Conservation (phyloP, 495 filamentous ascomycete species). For the Penicillium crystallinum region DNA sequence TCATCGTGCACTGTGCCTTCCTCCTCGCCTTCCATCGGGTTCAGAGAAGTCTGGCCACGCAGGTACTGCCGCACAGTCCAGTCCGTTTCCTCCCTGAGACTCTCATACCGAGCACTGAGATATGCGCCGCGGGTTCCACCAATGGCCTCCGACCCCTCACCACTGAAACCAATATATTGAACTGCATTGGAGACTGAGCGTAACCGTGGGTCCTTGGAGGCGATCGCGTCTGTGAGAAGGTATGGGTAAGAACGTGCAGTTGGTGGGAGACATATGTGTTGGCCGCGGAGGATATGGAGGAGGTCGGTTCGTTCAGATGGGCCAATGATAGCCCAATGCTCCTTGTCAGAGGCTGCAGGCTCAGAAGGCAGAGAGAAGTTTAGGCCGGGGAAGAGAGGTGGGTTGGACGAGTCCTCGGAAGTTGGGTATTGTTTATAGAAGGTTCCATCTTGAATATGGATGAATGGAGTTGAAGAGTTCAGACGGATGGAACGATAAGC, state of each 20-base stretch:
- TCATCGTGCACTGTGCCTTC: constrained; percentile 38
- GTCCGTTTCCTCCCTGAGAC: constrained; percentile 76
- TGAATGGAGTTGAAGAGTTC: constrained; percentile 48
- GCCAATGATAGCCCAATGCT: constrained; percentile 70
- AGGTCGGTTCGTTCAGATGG: constrained; percentile 70
- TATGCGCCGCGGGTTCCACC: constrained; percentile 66
- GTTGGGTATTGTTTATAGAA: constrained; percentile 78
- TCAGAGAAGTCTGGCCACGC: constrained; percentile 69
- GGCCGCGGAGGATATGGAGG: constrained; percentile 67
- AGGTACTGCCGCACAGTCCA: constrained; percentile 78
- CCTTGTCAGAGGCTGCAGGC: background rate
- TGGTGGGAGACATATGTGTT: constrained; percentile 67
- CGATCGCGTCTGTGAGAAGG: constrained; percentile 58
- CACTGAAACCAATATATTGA: constrained; percentile 74
- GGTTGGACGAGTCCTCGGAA: constrained; percentile 36
- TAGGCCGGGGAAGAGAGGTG: constrained; percentile 62
- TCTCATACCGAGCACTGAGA: constrained; percentile 90
- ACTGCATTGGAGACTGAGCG: constrained; percentile 60
- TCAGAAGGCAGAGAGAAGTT: constrained; percentile 56
- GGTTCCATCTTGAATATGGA: constrained; percentile 67
- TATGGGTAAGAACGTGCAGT: constrained; percentile 70
- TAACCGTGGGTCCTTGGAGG: constrained; percentile 47
- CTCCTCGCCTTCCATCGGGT: constrained; percentile 55
- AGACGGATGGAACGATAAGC: constrained; percentile 2
- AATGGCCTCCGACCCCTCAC: constrained; percentile 51